Evolutionary conservation across 805 yeast species (phyloP), one percentile per base, ranked within the genome.

Genomic region (Lachancea quebecensis): DNA sequence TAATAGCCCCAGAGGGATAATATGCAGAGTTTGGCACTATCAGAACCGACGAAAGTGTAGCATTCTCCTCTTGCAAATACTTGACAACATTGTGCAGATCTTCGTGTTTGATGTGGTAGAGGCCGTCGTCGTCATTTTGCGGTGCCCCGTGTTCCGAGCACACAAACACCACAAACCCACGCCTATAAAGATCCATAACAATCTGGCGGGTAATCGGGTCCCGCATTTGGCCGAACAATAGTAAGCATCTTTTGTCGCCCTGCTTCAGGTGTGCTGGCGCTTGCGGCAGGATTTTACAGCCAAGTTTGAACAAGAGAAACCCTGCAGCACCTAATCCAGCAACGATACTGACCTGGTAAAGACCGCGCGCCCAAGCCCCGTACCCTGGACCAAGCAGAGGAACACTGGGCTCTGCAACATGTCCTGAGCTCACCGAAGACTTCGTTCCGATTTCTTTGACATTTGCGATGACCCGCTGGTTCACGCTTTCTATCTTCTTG

Each of bases 191-290:
- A 47, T 65, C 69, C 55, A 60, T 56, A 2, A 63, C 67, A 45
- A 64, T 65, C 11, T 60, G 55, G 40, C 67, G 58, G 2, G 66
- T 53, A 9, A 63, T 56, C 5, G 70, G 67, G 51, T 65, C 67
- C 17, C 56, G 58, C 56, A 59, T 58, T 41, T 62, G 60, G 1
- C 69, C 68, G 4, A 65, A 49, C 2, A 62, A 50, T 25, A 64
- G 44, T 2, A 62, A 56, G 35, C 46, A 43, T 39, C 34, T 43
- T 25, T 41, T 42, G 35, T 48, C 46, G 41, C 37, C 45, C 12
- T 44, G 39, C 14, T 25, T 25, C 12, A 48, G 35, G 41, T 48
- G 50, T 25, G 35, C 25, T 34, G 50, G 46, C 30, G 40, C 33
- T 28, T 35, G 31, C 10, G 42, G 47, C 4, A 44, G 10, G n/a